A percentile compares a stretch with the other conserved stretches of the same genome.
phyloP scores from a whole-genome alignment of 2,329 filamentous ascomycete species.

The Arthroderma sp. region DNA sequence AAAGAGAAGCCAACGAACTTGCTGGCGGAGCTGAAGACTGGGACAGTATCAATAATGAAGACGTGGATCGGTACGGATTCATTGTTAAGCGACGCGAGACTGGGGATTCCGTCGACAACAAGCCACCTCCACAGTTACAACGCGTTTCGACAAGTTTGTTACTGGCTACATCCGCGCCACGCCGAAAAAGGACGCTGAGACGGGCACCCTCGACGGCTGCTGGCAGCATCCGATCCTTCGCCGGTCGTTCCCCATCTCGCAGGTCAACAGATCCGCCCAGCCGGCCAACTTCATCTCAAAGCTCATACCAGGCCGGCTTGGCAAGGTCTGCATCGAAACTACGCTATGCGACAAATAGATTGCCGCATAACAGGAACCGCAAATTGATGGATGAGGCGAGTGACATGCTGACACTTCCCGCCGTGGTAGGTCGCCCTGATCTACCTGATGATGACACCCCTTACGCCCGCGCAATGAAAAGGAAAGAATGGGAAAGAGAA shows the following conservation, averaged over 20 bases:
- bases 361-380: slow-evolving; percentile 41
- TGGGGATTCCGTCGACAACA: slow-evolving; percentile 17
- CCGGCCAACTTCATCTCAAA: slow-evolving; percentile 35
- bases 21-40: slow-evolving; percentile 54
- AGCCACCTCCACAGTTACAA: slow-evolving; percentile 35
- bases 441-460: slow-evolving; percentile 35
- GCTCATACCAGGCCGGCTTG: slow-evolving; percentile 29
- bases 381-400: slow-evolving; percentile 35
- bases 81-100: slow-evolving; percentile 34
- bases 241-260: slow-evolving; percentile 25
- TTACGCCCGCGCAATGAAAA: slow-evolving; percentile 36
- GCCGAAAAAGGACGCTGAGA: slow-evolving; percentile 37
- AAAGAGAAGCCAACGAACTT: slow-evolving; percentile 41
- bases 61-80: slow-evolving; percentile 54
- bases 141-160: slow-evolving; percentile 48
- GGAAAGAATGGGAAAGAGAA: slow-evolving; percentile 48
- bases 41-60: slow-evolving; percentile 44
- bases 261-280: slow-evolving; percentile 31
- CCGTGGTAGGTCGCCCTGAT: slow-evolving; percentile 31
- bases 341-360: slow-evolving; percentile 39
- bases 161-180: slow-evolving; percentile 42
- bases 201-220: slow-evolving; percentile 38
- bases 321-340: slow-evolving; percentile 32
- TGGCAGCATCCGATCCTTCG: slow-evolving; percentile 32
- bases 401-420: slow-evolving; percentile 52